A percentile compares a stretch with the other conserved stretches of the same genome.
Conservation (phyloP, 805 yeast genomes). For the Barnettozyma sucrosica region DNA sequence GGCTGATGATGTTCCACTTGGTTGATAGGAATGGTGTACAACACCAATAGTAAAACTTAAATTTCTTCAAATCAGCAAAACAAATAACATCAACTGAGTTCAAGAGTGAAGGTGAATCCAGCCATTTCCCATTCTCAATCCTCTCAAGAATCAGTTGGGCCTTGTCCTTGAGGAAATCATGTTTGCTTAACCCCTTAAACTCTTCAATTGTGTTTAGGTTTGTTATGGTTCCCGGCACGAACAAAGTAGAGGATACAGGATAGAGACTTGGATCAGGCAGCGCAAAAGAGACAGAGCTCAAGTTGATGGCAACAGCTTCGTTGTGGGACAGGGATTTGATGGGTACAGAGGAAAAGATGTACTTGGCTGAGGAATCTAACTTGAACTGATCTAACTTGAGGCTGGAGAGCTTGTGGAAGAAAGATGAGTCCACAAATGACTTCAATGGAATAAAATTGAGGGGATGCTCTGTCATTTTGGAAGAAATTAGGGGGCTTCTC, state of each 20-base stretch:
- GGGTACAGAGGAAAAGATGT: constrained; percentile 25
- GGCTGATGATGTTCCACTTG: constrained; percentile 36
- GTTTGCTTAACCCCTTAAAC: constrained; percentile 67
- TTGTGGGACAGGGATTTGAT: constrained; percentile 26
- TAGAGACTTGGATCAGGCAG: constrained; percentile 10
- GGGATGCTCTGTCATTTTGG: neutral
- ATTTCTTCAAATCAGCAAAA: constrained; percentile 86
- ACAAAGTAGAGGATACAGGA: constrained; percentile 19
- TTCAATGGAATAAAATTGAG: constrained; percentile 40
- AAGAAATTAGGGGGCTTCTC: neutral
- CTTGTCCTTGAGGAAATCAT: constrained; percentile 40
- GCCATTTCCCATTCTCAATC: constrained; percentile 30
- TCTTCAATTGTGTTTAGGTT: constrained; percentile 85
- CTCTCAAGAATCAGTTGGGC: constrained; percentile 28
- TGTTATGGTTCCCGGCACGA: constrained; percentile 36
- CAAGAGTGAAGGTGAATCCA: constrained; percentile 37
- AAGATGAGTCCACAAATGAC: constrained; percentile 81
- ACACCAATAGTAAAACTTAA: constrained; percentile 85
- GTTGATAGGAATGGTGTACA: constrained; percentile 64
- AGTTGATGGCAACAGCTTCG: constrained; percentile 27
- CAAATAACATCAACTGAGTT: constrained; percentile 48
- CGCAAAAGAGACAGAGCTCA: constrained; percentile 28
- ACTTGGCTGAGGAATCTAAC: constrained; percentile 34
- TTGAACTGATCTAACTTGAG: constrained; percentile 70
- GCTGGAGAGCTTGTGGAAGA: constrained; percentile 70